phyloP scores from a whole-genome alignment of 2,329 filamentous ascomycete species.

The Volutella citrinella region DNA sequence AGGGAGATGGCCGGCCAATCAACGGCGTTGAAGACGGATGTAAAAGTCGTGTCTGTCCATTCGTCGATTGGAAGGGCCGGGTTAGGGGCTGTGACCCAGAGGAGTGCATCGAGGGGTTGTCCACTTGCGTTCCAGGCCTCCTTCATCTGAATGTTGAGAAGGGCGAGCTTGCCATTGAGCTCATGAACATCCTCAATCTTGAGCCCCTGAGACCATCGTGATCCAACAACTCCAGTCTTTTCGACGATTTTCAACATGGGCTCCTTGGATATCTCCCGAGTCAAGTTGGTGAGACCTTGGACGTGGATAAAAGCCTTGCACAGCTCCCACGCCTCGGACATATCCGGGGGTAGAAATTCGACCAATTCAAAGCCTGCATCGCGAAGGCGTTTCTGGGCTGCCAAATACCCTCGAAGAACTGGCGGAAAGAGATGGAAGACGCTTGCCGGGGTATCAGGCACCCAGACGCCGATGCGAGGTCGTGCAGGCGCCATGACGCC shows the following conservation, averaged over 20 bases:
- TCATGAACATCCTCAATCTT: background rate
- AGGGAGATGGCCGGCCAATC: conserved; percentile 1
- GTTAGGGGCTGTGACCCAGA: conserved; percentile 1
- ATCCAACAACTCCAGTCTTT: background rate
- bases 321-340: conserved; percentile 2
- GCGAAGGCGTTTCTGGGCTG: background rate
- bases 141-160: background rate
- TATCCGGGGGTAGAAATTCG: conserved; percentile 2
- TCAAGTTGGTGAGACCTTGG: conserved; percentile 1
- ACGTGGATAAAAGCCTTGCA: conserved; percentile 4
- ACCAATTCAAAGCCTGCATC: background rate
- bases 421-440: background rate
- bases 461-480: conserved; percentile 1
- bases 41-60: background rate
- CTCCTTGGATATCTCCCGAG: background rate
- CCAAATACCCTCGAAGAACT: background rate
- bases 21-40: background rate
- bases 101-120: background rate
- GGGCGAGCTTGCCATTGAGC: background rate
- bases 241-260: background rate
- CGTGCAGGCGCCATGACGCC: background rate
- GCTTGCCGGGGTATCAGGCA: background rate
- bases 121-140: background rate
- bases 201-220: background rate
- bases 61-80: background rate